phyloP scores from a whole-genome alignment of 169 alveolate species.

The Eimeria acervulina region DNA sequence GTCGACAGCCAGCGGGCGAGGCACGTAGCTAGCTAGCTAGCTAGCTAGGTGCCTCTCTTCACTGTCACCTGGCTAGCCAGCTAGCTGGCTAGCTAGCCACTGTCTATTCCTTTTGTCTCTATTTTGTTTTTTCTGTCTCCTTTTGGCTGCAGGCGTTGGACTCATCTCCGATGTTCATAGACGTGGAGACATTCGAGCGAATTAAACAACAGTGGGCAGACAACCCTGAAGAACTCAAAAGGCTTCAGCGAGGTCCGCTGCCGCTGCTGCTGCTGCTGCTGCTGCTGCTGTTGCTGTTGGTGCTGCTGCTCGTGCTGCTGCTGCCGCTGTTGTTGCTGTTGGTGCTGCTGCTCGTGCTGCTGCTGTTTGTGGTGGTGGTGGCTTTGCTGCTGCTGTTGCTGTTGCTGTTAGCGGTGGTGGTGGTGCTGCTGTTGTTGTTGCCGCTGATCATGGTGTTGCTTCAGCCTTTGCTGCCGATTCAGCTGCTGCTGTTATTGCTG shows the following conservation, averaged over 20 bases:
- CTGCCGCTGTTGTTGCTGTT: background rate
- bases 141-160: slow-evolving; percentile 63
- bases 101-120: no score
- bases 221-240: slow-evolving; percentile 33
- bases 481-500: no score
- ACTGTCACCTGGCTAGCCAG: no score
- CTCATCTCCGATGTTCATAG: slow-evolving; percentile 64
- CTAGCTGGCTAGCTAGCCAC: no score
- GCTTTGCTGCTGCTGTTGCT: background rate
- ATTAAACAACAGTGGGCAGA: slow-evolving; percentile 56
- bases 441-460: background rate
- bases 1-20: no score
- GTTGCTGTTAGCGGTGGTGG: background rate
- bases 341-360: slow-evolving; percentile 14
- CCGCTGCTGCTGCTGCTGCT: slow-evolving; percentile 35
- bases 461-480: no score
- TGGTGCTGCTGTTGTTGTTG: background rate
- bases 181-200: slow-evolving; percentile 50
- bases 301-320: background rate
- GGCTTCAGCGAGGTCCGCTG: slow-evolving; percentile 53
- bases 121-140: no score
- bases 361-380: background rate
- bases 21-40: no score
- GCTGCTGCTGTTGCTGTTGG: background rate
- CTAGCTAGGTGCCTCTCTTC: no score